These are phyloP conservation scores for Daldinia loculata DNA, from an alignment of 495 filamentous ascomycete genomes.

Conservation along the genomic window DNA sequence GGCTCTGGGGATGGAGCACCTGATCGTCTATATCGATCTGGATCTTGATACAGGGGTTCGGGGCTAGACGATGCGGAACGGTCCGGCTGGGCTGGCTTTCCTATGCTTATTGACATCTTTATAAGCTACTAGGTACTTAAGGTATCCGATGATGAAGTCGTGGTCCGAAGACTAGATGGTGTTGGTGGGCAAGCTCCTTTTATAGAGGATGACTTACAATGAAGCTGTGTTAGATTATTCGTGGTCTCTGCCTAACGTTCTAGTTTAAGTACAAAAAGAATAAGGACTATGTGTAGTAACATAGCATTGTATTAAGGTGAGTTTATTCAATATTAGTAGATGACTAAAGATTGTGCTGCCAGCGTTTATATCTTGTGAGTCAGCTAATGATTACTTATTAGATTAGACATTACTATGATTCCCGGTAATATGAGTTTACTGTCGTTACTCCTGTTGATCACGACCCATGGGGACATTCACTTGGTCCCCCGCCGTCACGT, in stretches of 20 bases:
- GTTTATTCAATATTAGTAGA: neutral
- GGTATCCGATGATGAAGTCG: neutral
- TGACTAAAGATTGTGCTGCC: neutral
- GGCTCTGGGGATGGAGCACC: slow-evolving; percentile 37
- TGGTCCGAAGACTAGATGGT: neutral
- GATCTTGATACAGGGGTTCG: neutral
- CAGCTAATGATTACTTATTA: slow-evolving; percentile 6
- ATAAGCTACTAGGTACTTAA: neutral
- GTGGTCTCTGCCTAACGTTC: neutral
- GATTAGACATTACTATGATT: slow-evolving; percentile 33
- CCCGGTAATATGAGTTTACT: neutral
- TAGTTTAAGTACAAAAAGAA: neutral
- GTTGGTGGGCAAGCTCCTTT: neutral
- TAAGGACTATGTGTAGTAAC: neutral
- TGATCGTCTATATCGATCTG: slow-evolving; percentile 25
- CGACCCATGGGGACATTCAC: slow-evolving; percentile 1
- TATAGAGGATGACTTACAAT: neutral
- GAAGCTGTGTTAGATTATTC: neutral
- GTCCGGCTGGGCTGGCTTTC: neutral
- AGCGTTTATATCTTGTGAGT: neutral
- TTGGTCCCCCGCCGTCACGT: slow-evolving; percentile 3
- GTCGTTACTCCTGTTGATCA: neutral
- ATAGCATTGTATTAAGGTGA: neutral
- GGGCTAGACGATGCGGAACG: neutral
- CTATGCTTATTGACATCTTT: neutral